phyloP scores from a whole-genome alignment of 805 yeast genomes.

The Schizosaccharomyces cryophilus region DNA sequence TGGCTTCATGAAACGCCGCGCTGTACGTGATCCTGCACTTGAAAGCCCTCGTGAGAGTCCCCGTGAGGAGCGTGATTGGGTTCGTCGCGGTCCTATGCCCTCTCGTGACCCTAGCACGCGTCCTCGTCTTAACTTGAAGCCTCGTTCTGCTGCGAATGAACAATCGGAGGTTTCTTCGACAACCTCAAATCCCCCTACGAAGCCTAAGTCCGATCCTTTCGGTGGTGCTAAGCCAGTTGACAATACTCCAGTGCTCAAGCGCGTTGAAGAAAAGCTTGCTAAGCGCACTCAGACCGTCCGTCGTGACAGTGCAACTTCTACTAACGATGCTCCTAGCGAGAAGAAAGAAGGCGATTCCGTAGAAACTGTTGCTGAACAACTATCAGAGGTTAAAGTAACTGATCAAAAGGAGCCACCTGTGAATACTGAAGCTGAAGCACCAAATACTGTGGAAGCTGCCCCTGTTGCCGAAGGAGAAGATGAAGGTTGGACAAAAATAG shows the following conservation, averaged over 20 bases:
- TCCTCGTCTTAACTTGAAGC: neutral
- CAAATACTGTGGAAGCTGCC: slow-evolving; percentile 4
- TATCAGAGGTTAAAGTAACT: neutral
- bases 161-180: neutral
- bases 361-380: slow-evolving; percentile 4
- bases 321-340: slow-evolving; percentile 4
- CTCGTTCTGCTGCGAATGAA: neutral
- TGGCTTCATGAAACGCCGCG: too few relatives aligned
- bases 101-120: slow-evolving; percentile 5
- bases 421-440: neutral
- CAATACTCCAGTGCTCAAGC: slow-evolving; percentile 14
- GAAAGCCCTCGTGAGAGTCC: slow-evolving; percentile 5
- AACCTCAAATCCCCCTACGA: neutral
- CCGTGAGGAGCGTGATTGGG: slow-evolving; percentile 22
- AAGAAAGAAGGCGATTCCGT: slow-evolving; percentile 1
- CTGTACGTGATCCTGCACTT: neutral
- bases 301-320: slow-evolving; percentile 1
- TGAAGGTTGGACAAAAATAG: slow-evolving; percentile 6
- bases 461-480: slow-evolving; percentile 7
- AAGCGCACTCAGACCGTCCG: slow-evolving; percentile 2
- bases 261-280: slow-evolving; percentile 5
- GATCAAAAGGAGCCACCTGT: neutral
- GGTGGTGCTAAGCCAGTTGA: slow-evolving; percentile 76
- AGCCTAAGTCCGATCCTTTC: slow-evolving; percentile 37
- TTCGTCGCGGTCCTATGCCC: slow-evolving; percentile 13